Percentiles rank a stretch among this genome's conserved stretches.
These are phyloP conservation scores for Penicillium diatomitis DNA, from an alignment of 495 filamentous ascomycete genomes.

Conservation along the genomic window DNA sequence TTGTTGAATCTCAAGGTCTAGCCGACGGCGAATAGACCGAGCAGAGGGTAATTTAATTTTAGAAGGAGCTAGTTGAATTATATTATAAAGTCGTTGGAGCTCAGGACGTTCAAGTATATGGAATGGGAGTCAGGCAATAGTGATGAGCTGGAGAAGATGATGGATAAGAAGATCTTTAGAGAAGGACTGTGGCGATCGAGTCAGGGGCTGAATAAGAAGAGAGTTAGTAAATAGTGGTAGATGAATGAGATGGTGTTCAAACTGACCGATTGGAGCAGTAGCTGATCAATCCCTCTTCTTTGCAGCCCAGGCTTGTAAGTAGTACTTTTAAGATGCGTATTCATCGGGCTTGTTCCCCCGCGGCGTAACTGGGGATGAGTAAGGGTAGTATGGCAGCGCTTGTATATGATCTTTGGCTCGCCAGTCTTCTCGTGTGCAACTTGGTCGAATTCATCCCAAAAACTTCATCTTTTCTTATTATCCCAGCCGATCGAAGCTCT, in stretches of 20 bases:
- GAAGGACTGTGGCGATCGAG: neutral
- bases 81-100: neutral
- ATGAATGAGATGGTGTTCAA: neutral
- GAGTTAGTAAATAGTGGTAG: neutral
- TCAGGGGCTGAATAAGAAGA: no score
- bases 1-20: neutral
- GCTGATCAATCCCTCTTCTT: neutral
- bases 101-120: neutral
- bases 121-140: neutral
- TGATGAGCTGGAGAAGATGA: neutral
- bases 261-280: neutral
- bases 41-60: neutral
- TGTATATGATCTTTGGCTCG: conserved; percentile 8
- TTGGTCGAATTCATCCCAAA: conserved; percentile 3
- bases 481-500: neutral
- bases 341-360: neutral
- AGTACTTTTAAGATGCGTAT: neutral
- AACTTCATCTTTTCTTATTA: neutral
- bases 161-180: neutral
- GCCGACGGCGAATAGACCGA: neutral
- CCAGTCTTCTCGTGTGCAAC: conserved; percentile 4
- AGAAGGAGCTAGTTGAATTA: neutral
- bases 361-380: neutral
- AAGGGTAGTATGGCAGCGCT: neutral
- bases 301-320: neutral